Evolutionary conservation across 441 rosid species (phyloP).

Genomic region (Biscutella laevigata): DNA sequence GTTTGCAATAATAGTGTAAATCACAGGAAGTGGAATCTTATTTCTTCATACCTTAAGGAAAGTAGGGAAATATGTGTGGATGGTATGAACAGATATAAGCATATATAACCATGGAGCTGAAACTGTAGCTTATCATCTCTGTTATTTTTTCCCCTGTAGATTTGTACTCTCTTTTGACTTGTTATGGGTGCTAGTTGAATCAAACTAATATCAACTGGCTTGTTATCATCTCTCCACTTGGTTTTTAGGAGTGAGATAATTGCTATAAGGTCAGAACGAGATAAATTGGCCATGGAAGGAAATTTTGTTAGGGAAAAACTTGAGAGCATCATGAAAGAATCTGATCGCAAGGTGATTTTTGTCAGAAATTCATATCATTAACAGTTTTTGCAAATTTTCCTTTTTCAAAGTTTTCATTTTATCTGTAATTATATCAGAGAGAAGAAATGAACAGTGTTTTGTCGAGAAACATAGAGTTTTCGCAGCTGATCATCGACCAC

Average conservation of each 20-base stretch:
- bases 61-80: background rate
- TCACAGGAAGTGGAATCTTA: background rate
- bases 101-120: background rate
- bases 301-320: constrained; percentile 71
- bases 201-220: background rate
- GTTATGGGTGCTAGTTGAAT: background rate
- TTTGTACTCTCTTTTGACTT: background rate
- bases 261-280: constrained; percentile 62
- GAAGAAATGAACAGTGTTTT: constrained; percentile 53
- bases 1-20: background rate
- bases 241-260: constrained; percentile 60
- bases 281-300: constrained; percentile 66
- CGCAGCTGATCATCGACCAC: constrained; percentile 71
- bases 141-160: background rate
- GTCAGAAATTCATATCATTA: background rate
- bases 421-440: constrained; percentile 41
- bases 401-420: constrained; percentile 11
- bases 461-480: constrained; percentile 85
- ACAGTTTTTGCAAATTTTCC: constrained; percentile 6
- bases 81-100: background rate
- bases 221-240: background rate
- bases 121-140: background rate
- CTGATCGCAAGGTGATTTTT: constrained; percentile 62
- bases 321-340: constrained; percentile 63
- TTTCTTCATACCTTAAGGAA: background rate